Conservation (phyloP, 805 yeast genomes). For the Jamesozyma gamospora region DNA sequence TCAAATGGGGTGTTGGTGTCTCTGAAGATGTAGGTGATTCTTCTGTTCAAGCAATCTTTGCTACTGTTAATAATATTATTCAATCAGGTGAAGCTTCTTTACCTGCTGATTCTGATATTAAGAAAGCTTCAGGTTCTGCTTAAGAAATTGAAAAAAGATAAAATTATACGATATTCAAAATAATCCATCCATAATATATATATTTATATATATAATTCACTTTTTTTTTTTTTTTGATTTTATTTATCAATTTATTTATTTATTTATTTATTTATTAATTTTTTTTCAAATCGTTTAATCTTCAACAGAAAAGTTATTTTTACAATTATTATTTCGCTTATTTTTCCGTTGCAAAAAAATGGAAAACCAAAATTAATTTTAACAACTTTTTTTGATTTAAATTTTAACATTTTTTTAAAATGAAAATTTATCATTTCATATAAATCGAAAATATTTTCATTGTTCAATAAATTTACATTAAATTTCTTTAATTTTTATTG, state of each 20-base stretch:
- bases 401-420: too few relatives aligned
- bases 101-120: conserved; percentile 8
- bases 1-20: conserved; percentile 81
- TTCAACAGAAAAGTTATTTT: too few relatives aligned
- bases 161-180: too few relatives aligned
- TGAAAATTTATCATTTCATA: too few relatives aligned
- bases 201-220: not conserved
- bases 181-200: too few relatives aligned
- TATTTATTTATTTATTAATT: not conserved
- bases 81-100: conserved; percentile 22
- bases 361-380: too few relatives aligned
- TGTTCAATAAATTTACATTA: too few relatives aligned
- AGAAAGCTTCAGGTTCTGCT: conserved; percentile 2
- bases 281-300: not conserved
- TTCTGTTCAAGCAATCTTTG: conserved; percentile 55
- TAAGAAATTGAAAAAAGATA: not conserved
- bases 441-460: too few relatives aligned
- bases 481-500: too few relatives aligned
- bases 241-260: not conserved
- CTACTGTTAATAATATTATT: conserved; percentile 44
- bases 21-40: conserved; percentile 78
- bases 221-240: not conserved
- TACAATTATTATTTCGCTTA: too few relatives aligned
- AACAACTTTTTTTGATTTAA: too few relatives aligned
- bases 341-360: too few relatives aligned